Percentiles rank a stretch among this genome's conserved stretches.
Conservation (phyloP, 2,329 filamentous ascomycete genomes). For the Microsporum ferrugineum region DNA sequence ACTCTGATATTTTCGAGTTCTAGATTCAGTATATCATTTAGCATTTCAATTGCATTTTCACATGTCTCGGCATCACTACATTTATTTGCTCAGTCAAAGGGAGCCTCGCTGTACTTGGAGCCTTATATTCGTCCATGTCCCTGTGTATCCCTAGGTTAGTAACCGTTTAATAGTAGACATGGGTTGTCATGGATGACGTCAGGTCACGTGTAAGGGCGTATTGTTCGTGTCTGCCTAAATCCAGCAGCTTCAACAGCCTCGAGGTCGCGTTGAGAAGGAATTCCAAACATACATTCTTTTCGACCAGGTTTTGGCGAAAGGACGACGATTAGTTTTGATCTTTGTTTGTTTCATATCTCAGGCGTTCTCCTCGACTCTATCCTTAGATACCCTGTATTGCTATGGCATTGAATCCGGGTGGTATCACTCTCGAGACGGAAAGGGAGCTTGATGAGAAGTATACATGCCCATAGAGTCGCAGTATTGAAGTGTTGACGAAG, state of each 20-base stretch:
- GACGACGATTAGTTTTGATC: too few relatives aligned
- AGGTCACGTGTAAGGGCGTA: background rate
- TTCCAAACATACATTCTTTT: background rate
- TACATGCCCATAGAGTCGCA: background rate
- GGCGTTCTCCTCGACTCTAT: background rate
- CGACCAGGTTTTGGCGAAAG: background rate
- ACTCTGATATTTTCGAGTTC: background rate
- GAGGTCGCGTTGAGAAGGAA: background rate
- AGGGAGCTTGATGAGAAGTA: slow-evolving; percentile 43
- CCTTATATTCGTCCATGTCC: too few relatives aligned
- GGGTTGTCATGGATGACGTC: background rate
- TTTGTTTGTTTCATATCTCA: too few relatives aligned
- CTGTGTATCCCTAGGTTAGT: too few relatives aligned
- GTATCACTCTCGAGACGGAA: slow-evolving; percentile 20
- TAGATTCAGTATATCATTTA: background rate
- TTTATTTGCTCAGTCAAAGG: too few relatives aligned
- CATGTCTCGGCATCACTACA: background rate
- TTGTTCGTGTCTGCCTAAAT: background rate
- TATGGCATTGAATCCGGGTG: background rate
- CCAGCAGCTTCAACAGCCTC: background rate
- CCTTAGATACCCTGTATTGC: background rate
- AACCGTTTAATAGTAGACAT: background rate
- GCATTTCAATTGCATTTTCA: background rate
- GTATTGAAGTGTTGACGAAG: background rate
- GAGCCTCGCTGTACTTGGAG: too few relatives aligned